phyloP scores from a whole-genome alignment of 2,329 filamentous ascomycete species.

The Colletotrichum abscissum region DNA sequence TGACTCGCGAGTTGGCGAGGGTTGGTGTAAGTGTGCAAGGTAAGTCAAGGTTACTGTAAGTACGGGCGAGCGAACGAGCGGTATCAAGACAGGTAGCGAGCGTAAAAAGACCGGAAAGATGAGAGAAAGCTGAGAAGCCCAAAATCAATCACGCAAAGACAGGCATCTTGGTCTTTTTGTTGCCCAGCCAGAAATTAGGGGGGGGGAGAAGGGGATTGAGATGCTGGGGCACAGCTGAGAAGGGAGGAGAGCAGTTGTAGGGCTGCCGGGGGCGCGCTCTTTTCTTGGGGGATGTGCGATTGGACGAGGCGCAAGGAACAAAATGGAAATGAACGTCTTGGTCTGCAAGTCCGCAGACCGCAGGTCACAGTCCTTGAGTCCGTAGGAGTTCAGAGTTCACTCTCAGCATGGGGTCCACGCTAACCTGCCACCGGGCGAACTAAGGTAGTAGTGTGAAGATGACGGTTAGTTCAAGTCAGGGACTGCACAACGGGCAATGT shows the following conservation, averaged over 20 bases:
- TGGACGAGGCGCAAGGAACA: conserved; percentile 13
- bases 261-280: conserved; percentile 18
- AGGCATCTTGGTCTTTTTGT: conserved; percentile 9
- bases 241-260: conserved; percentile 17
- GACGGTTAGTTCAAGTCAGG: neutral
- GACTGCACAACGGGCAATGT: neutral
- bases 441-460: neutral
- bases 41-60: neutral
- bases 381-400: neutral
- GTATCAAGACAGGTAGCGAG: neutral
- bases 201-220: conserved; percentile 4
- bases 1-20: neutral
- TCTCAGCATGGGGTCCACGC: conserved; percentile 1
- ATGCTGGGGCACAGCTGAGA: conserved; percentile 30
- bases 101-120: neutral
- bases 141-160: conserved; percentile 5
- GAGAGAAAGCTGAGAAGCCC: neutral
- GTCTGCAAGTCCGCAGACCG: neutral
- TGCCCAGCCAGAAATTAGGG: conserved; percentile 16
- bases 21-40: conserved; percentile 3
- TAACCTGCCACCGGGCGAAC: conserved; percentile 2
- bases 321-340: neutral
- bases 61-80: neutral
- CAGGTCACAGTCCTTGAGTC: neutral
- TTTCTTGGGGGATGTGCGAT: conserved; percentile 14